Evolutionary conservation across 1,284 basidiomycete genomes (phyloP).

Genomic region (Ceratorhiza oryzae-sativae): DNA sequence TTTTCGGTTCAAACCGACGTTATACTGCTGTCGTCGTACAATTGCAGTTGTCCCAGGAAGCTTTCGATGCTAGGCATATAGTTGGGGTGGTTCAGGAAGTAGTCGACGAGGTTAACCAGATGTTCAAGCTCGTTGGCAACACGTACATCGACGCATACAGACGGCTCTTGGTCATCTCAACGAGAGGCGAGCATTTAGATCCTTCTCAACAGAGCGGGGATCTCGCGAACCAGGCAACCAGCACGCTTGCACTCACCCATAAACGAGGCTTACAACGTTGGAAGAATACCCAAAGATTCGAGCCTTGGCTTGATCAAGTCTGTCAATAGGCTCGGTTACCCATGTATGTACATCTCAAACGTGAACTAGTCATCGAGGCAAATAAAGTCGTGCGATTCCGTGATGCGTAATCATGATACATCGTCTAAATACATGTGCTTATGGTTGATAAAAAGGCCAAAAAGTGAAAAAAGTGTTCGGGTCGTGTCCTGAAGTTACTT

Average conservation of each 20-base stretch:
- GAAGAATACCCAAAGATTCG: constrained; percentile 20
- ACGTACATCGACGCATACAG: not conserved
- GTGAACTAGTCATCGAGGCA: not conserved
- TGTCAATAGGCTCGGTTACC: not conserved
- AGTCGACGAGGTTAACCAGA: not conserved
- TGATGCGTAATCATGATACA: not conserved
- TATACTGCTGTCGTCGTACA: constrained; percentile 21
- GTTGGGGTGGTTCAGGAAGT: not conserved
- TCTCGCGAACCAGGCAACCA: not conserved
- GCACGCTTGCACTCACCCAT: not conserved
- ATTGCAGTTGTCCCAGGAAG: not conserved
- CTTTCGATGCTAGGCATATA: not conserved
- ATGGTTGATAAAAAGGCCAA: not conserved
- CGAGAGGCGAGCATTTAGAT: not conserved
- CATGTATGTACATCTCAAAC: too few species aligned
- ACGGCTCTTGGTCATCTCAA: not conserved
- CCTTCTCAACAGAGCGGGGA: not conserved
- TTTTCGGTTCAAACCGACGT: constrained; percentile 14
- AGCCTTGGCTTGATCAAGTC: constrained; percentile 8
- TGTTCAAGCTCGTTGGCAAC: not conserved
- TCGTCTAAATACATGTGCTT: constrained; percentile 5
- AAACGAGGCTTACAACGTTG: constrained; percentile 12
- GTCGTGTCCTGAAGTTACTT: not conserved
- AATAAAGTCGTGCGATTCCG: constrained; percentile 4
- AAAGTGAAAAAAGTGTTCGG: not conserved